Percentiles rank a stretch among this genome's conserved stretches.
phyloP scores from a whole-genome alignment of 345 rosid genomes.

The Schrenkiella parvula region DNA sequence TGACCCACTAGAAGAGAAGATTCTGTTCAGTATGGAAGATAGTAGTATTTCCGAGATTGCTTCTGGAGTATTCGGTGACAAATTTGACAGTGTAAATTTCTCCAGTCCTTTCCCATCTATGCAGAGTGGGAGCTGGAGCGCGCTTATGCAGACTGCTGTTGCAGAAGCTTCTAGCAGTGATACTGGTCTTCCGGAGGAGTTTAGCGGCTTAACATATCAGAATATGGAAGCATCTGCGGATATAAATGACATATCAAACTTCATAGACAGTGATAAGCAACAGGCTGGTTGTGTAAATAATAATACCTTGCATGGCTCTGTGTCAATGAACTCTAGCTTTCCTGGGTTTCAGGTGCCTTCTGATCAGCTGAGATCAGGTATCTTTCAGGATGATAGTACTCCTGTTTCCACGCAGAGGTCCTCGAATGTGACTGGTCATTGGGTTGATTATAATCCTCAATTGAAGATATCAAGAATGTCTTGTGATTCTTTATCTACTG shows the following conservation, averaged over 20 bases:
- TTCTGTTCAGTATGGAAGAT: constrained; percentile 68
- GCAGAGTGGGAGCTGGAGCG: constrained; percentile 95
- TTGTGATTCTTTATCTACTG: constrained; percentile 39
- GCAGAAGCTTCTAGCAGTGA: constrained; percentile 83
- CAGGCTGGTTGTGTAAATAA: constrained; percentile 47
- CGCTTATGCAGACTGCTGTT: constrained; percentile 90
- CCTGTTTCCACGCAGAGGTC: constrained; percentile 39
- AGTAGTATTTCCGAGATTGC: constrained; percentile 36
- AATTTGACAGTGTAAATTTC: constrained; percentile 37
- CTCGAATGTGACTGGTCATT: constrained; percentile 31
- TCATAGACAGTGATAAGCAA: constrained; percentile 45
- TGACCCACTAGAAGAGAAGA: constrained; percentile 83
- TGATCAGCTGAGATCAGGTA: constrained; percentile 35
- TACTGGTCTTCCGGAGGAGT: constrained; percentile 60
- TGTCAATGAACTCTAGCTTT: constrained; percentile 38
- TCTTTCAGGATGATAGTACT: constrained; percentile 31
- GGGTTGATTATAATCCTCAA: constrained; percentile 43
- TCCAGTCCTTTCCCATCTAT: constrained; percentile 53
- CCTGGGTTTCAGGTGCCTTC: constrained; percentile 53
- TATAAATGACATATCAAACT: constrained; percentile 32
- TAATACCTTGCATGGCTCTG: constrained; percentile 40
- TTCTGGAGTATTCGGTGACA: constrained; percentile 45
- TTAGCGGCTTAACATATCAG: constrained; percentile 64
- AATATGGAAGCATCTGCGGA: constrained; percentile 46
- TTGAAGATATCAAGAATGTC: constrained; percentile 36